phyloP scores from a whole-genome alignment of 257 asterid genomes.

The Plantago ovata region DNA sequence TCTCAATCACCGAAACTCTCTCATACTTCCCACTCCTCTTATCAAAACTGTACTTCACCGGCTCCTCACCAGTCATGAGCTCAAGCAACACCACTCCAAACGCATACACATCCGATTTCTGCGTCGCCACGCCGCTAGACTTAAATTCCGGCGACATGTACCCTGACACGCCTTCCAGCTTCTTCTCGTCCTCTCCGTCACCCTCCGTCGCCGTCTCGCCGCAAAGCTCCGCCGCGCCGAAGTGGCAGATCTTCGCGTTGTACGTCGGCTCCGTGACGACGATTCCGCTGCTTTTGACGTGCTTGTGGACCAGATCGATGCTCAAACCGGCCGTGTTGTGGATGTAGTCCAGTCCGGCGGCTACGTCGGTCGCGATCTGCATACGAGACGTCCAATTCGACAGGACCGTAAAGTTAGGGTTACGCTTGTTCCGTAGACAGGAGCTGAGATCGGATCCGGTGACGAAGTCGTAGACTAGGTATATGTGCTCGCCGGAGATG shows the following conservation, averaged over 20 bases:
- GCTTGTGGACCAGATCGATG: slow-evolving; percentile 71
- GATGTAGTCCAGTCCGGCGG: slow-evolving; percentile 83
- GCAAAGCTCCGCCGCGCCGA: slow-evolving; percentile 97
- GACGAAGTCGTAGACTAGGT: slow-evolving; percentile 70
- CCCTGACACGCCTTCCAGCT: slow-evolving; percentile 75
- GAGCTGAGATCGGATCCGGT: slow-evolving; percentile 55
- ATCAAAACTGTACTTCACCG: slow-evolving; percentile 50
- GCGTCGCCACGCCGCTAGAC: slow-evolving; percentile 68
- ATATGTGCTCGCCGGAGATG: slow-evolving; percentile 66
- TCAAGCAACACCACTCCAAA: slow-evolving; percentile 86
- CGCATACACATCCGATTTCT: slow-evolving; percentile 84
- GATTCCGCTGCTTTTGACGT: slow-evolving; percentile 84
- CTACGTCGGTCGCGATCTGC: slow-evolving; percentile 83
- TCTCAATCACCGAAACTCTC: slow-evolving; percentile 49
- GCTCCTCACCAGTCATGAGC: slow-evolving; percentile 77
- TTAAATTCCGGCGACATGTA: slow-evolving; percentile 95
- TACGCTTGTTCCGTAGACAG: slow-evolving; percentile 64
- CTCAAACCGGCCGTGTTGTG: slow-evolving; percentile 74
- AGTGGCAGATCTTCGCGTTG: slow-evolving; percentile 86
- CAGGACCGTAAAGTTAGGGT: slow-evolving; percentile 69
- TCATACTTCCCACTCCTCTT: slow-evolving; percentile 41
- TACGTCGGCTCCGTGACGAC: slow-evolving; percentile 70
- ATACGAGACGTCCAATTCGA: slow-evolving; percentile 87
- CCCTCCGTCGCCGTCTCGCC: slow-evolving; percentile 48
- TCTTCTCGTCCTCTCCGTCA: slow-evolving; percentile 31